These are phyloP conservation scores for Cynanchum wilfordii DNA, from an alignment of 257 asterid genomes.

Conservation along the genomic window DNA sequence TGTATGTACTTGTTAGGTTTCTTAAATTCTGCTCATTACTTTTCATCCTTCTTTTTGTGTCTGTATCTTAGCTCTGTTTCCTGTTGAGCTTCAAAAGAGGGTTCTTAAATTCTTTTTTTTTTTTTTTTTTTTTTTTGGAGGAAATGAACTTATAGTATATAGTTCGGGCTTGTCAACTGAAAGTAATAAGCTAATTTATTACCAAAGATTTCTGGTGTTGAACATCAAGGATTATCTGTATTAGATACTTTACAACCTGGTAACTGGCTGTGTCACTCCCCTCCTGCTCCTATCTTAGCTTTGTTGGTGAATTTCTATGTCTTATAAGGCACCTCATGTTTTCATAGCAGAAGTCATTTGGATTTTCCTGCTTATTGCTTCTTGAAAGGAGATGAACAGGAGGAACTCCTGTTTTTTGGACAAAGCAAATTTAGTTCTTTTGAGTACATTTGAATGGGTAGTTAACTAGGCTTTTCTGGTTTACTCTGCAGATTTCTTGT, in stretches of 20 bases:
- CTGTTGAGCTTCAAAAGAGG: not conserved
- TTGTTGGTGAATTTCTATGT: no score
- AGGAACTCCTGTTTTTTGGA: not conserved
- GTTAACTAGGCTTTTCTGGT: not conserved
- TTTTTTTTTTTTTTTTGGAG: no score
- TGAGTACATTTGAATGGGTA: not conserved
- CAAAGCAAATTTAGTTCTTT: not conserved
- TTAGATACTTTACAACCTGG: not conserved
- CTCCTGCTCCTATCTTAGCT: no score
- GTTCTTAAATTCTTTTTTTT: not conserved
- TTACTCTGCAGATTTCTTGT: slow-evolving; percentile 72
- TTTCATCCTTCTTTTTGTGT: not conserved
- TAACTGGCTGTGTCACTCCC: not conserved
- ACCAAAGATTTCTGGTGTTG: not conserved
- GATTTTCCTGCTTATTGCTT: not conserved
- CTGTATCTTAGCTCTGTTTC: not conserved
- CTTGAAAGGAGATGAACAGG: not conserved
- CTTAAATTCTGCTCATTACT: no score
- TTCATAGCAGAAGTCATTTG: not conserved
- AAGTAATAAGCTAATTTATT: not conserved
- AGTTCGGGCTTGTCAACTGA: not conserved
- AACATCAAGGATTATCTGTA: not conserved
- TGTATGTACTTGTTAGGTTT: slow-evolving; percentile 44
- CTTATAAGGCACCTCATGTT: not conserved
- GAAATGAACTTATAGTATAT: not conserved